Evolutionary conservation across 371 early-diverging fungal genomes (phyloP).

Genomic region (Blakeslea trispora): DNA sequence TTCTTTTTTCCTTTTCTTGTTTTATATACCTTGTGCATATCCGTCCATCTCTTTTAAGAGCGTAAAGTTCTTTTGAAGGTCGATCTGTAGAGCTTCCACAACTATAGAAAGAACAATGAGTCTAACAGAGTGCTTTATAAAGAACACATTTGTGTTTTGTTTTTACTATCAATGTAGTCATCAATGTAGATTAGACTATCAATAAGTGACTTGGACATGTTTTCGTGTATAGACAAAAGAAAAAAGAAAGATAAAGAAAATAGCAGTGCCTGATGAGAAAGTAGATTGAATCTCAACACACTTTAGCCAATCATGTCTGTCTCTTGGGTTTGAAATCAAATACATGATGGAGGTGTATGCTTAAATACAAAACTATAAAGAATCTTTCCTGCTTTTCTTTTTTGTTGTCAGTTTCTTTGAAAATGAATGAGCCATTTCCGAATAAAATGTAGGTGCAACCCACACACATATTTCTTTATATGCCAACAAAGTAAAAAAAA

Average conservation of each 20-base stretch:
- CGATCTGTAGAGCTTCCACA: constrained; percentile 87
- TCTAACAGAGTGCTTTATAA: neutral
- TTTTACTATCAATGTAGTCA: constrained; percentile 86
- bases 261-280: neutral
- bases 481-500: too few species aligned
- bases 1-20: neutral
- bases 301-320: too few species aligned
- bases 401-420: too few species aligned
- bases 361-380: too few species aligned
- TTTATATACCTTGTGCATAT: constrained; percentile 78
- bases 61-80: constrained; percentile 88
- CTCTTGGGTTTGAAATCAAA: too few species aligned
- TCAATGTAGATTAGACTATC: constrained; percentile 70
- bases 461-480: too few species aligned
- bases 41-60: constrained; percentile 90
- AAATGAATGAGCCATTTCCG: too few species aligned
- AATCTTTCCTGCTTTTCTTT: too few species aligned
- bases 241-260: neutral
- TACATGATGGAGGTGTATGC: too few species aligned
- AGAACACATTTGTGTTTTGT: neutral
- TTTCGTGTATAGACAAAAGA: neutral
- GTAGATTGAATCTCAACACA: too few species aligned
- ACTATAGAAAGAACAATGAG: constrained; percentile 44
- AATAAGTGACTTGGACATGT: constrained; percentile 3
- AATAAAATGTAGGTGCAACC: too few species aligned